phyloP scores from a whole-genome alignment of 2,329 filamentous ascomycete species.

The Ceratocystis harringtonii region DNA sequence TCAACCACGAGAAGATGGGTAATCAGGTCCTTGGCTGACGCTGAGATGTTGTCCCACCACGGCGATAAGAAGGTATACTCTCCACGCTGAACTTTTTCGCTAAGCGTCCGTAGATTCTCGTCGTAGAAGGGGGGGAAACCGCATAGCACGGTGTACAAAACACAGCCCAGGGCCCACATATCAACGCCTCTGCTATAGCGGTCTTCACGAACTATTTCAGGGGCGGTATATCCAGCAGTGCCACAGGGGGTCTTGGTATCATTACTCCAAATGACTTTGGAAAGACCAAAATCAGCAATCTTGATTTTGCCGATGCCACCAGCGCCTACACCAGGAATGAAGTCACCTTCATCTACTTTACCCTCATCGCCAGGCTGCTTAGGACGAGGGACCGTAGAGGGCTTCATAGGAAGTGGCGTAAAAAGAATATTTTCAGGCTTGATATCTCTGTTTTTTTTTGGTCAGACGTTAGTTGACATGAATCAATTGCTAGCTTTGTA shows the following conservation, averaged over 20 bases:
- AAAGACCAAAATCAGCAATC: slow-evolving; percentile 93
- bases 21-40: slow-evolving; percentile 84
- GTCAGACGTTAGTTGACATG: background rate
- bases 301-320: slow-evolving; percentile 93
- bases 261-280: slow-evolving; percentile 95
- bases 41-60: slow-evolving; percentile 99
- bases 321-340: slow-evolving; percentile 61
- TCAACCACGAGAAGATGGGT: slow-evolving; percentile 88
- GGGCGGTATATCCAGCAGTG: slow-evolving; percentile 93
- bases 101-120: slow-evolving; percentile 90
- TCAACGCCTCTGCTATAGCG: slow-evolving; percentile 97
- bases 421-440: slow-evolving; percentile 97
- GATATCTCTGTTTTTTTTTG: slow-evolving; percentile 58
- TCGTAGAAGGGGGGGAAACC: slow-evolving; percentile 98
- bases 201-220: slow-evolving; percentile 98
- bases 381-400: slow-evolving; percentile 66
- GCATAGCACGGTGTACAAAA: slow-evolving; percentile 90
- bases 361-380: slow-evolving; percentile 83
- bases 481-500: background rate
- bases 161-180: slow-evolving; percentile 97
- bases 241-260: slow-evolving; percentile 99
- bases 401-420: slow-evolving; percentile 67
- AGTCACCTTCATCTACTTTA: slow-evolving; percentile 93
- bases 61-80: slow-evolving; percentile 96
- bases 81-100: slow-evolving; percentile 91